These are phyloP conservation scores for Tetratostichococcus sp. DNA, from an alignment of 139 green algal genomes.

Conservation along the genomic window DNA sequence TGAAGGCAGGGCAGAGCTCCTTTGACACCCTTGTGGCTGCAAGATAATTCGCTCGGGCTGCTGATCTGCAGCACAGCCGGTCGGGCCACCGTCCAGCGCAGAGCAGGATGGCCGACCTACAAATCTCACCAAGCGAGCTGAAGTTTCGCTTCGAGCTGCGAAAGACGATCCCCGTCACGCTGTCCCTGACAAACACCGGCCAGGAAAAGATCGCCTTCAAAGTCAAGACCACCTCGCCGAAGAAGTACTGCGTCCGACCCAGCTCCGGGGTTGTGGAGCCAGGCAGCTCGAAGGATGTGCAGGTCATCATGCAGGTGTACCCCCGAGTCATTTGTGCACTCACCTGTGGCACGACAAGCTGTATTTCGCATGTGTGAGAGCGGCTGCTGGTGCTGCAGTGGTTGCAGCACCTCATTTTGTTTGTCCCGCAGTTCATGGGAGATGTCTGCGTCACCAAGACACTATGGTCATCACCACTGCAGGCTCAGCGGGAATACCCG, in stretches of 20 bases:
- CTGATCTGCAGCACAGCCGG: no score
- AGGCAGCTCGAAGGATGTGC: conserved; percentile 38
- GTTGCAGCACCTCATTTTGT: no score
- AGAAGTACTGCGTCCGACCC: conserved; percentile 83
- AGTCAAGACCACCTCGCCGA: conserved; percentile 80
- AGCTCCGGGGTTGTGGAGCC: conserved; percentile 61
- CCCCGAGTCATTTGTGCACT: not conserved
- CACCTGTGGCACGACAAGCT: not conserved
- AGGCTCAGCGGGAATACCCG: conserved; percentile 52
- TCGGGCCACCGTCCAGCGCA: no score
- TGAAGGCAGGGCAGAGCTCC: no score
- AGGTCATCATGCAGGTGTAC: conserved; percentile 51
- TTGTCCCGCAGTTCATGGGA: no score
- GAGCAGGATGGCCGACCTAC: conserved; percentile 11
- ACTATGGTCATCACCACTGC: not conserved
- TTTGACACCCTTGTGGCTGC: no score
- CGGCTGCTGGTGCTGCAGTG: no score
- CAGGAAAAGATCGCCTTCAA: conserved; percentile 67
- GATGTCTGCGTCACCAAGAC: not conserved
- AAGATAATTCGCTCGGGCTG: no score
- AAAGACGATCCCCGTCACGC: conserved; percentile 66
- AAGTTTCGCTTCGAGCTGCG: conserved; percentile 69
- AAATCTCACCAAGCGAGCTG: conserved; percentile 41
- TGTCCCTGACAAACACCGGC: conserved; percentile 57
- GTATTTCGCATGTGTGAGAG: no score